Conservation (phyloP, 345 rosid genomes). For the Salix dunnii region DNA sequence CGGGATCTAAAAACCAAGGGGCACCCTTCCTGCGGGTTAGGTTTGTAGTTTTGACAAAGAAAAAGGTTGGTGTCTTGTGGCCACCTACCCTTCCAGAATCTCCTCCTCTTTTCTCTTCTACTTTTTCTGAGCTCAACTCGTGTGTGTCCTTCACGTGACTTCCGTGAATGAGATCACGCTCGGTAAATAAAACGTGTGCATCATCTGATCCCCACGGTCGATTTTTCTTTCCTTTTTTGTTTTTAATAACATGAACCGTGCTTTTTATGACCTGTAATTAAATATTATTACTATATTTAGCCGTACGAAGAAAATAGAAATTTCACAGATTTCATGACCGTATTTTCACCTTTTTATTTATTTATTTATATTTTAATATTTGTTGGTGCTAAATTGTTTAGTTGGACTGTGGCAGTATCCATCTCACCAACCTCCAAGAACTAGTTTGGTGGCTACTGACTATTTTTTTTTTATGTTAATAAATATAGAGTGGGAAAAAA, state of each 20-base stretch:
- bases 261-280: too few relatives aligned
- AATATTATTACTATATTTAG: too few relatives aligned
- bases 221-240: neutral
- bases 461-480: neutral
- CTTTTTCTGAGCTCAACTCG: too few relatives aligned
- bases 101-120: too few relatives aligned
- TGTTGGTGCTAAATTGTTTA: neutral
- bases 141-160: neutral
- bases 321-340: too few relatives aligned
- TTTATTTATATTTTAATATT: too few relatives aligned
- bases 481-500: neutral
- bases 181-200: too few relatives aligned
- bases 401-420: neutral
- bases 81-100: neutral
- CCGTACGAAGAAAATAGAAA: too few relatives aligned
- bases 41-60: neutral
- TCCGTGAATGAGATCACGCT: neutral
- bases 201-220: too few relatives aligned
- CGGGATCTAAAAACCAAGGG: neutral
- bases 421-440: neutral
- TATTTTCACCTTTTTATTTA: too few relatives aligned
- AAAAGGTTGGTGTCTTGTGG: neutral
- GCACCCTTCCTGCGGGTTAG: constrained; percentile 11
- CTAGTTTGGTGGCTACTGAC: neutral
- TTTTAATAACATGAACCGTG: neutral